A percentile compares a stretch with the other conserved stretches of the same genome.
Conservation (phyloP, 176 grass and related monocot genomes). For the Melocanna baccifera region DNA sequence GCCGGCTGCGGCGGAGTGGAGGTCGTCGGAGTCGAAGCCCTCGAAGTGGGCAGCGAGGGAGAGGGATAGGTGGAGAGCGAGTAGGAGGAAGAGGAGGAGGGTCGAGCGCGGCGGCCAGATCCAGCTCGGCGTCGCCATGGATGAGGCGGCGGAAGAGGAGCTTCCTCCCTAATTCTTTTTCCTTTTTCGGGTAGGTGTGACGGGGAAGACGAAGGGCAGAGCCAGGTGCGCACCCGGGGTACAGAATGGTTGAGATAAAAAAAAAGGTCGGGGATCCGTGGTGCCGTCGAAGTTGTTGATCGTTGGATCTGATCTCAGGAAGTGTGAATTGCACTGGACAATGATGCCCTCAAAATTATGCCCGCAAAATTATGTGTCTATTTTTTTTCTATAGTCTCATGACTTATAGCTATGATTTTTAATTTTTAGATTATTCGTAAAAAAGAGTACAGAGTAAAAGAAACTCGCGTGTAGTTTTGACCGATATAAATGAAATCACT, state of each 20-base stretch:
- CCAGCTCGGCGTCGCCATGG: conserved; percentile 63
- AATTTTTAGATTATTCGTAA: too few species aligned
- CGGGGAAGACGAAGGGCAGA: conserved; percentile 10
- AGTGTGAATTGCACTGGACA: not conserved
- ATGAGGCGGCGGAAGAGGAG: not conserved
- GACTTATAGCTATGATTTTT: too few species aligned
- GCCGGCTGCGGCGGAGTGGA: conserved; percentile 40
- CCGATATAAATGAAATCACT: too few species aligned
- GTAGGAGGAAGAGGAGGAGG: conserved; percentile 47
- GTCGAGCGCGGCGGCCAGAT: conserved; percentile 41
- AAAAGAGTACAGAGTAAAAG: too few species aligned
- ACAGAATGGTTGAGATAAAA: not conserved
- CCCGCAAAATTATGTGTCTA: not conserved
- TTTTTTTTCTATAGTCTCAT: too few species aligned
- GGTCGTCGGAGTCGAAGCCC: conserved; percentile 82
- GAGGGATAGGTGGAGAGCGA: conserved; percentile 47
- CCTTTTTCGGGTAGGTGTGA: not conserved
- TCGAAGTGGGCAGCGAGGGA: conserved; percentile 74
- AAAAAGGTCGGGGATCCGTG: conserved; percentile 18
- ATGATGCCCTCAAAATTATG: too few species aligned
- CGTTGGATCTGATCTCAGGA: conserved; percentile 24
- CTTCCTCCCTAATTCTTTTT: not conserved
- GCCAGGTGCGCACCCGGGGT: not conserved
- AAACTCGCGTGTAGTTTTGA: too few species aligned
- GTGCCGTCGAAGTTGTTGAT: conserved; percentile 13